Base-by-base conservation (phyloP, 805 yeast species). In the Debaryomyces hansenii region DNA sequence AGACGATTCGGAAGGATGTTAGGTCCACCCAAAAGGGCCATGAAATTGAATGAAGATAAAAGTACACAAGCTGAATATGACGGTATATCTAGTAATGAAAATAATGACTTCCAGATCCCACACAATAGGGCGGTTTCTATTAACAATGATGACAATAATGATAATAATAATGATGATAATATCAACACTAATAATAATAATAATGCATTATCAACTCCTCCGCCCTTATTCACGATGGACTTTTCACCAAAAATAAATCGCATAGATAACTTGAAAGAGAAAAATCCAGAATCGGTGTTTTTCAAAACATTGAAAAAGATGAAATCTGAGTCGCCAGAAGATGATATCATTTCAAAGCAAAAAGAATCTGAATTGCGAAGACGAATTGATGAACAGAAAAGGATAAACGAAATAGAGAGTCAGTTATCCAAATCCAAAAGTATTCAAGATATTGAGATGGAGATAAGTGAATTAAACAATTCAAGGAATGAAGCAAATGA, bases 1-100 rank as follows among this genome's bases (percentile, higher is more conserved):
- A 63, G 76, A 47, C 61, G 77, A 29, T 68, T 71, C 42, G 69
- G 70, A 5, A 63, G 58, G 46, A 44, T 58, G 2, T 50, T 79
- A 34, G 84, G 84, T 1, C 82, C 82, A 9, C 83, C 83, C 1
- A 70, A 76, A 51, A 58, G 84, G 41, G 68, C 77, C 2, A 60
- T 72, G 3, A 36, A 69, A 58, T n/a, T 43, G 6, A 40, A 21
- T 37, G 27, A 24, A 24, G 48, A 45, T 4, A 41, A 31, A 29
- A 37, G 20, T 27, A 16, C 12, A 3, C 31, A 15, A 16, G 29
- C 34, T 14, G 34, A 31, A 12, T 31, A n/a, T 14, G 14, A 31
- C 11, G 34, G 11, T n/a, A 14, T n/a, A 5, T n/a, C 16, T 14
- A 31, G 11, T 31, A 31, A 31, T 31, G 34, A 31, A 3, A 3